Evolutionary conservation across 495 filamentous ascomycete species (phyloP), one percentile per base, ranked within the genome.

Genomic region (Hypoxylon crocopeplum): DNA sequence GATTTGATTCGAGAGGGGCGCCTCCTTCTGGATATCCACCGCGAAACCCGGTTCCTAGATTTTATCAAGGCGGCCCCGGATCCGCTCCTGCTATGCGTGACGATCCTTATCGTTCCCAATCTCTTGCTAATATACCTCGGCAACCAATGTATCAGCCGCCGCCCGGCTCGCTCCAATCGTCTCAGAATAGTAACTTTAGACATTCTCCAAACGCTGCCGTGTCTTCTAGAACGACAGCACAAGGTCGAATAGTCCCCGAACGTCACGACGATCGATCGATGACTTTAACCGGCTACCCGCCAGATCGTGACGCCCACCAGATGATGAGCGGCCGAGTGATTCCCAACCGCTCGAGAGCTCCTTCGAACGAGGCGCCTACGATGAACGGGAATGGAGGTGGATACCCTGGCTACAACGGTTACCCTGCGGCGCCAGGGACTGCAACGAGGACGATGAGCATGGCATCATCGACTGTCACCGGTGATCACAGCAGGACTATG

Each of bases 241-340:
- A 96, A 70, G 95, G 95, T 12, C 84, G 95, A 45, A 74, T 91
- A 20, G 91, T 99, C 1, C 95, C 95, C 5, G 93, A 97, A 61
- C 84, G 92, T 41, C 88, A 94, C 67, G 87, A 98, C 67, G 93
- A 97, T 68, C 83, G 95, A 42, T 85, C 94, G 42, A 98, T 98
- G 94, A 96, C 93, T 21, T 86, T 99, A 85, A 92, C 87, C 12
- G 88, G 88, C 2, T 96, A 96, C 69, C 81, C 87, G 17, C 72
- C 77, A 12, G 90, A 93, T 56, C 81, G 84, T 40, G 91, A 98
- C 51, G 79, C 88, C 51, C 81, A 87, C 49, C 94, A 96, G 66
- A 97, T 92, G 16, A 90, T 89, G 82, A 96, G 89, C 62, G 95
- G 95, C 45, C 83, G 95, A 50, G 81, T 95, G 0, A 97, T 99